Conservation (phyloP, 768 basidiomycete genomes). For the Dentipellis fragilis region DNA sequence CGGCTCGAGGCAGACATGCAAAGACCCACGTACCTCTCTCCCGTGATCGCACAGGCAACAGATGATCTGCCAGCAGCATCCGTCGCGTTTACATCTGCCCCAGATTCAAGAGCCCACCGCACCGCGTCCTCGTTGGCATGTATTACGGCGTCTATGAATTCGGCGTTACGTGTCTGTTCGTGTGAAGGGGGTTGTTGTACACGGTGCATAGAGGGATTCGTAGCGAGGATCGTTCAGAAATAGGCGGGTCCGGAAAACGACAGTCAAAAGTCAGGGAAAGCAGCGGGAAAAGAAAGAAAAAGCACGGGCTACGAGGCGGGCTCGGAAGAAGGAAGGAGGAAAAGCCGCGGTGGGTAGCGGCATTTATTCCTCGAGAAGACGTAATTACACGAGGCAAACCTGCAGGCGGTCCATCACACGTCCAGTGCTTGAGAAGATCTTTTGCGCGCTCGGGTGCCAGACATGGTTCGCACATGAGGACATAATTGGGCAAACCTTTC, state of each 20-base stretch:
- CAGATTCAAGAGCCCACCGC: constrained; percentile 39
- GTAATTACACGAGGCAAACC: constrained; percentile 1
- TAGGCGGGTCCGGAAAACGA: neutral
- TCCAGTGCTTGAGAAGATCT: neutral
- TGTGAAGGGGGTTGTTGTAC: neutral
- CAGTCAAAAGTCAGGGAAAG: neutral
- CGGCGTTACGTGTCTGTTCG: constrained; percentile 3
- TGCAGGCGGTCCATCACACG: neutral
- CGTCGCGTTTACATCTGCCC: constrained; percentile 60
- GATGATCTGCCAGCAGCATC: constrained; percentile 53
- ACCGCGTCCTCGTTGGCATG: constrained; percentile 47
- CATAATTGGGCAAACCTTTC: too few relatives aligned
- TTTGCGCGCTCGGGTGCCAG: too few relatives aligned
- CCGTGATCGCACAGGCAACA: constrained; percentile 61
- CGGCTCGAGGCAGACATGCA: neutral
- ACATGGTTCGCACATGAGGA: too few relatives aligned
- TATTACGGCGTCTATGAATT: constrained; percentile 33
- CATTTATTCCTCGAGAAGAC: constrained; percentile 5
- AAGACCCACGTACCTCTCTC: constrained; percentile 46
- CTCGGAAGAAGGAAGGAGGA: constrained; percentile 7
- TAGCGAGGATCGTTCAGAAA: neutral
- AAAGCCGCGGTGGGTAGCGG: neutral
- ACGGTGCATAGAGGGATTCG: constrained; percentile 2
- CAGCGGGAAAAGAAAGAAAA: constrained; percentile 3
- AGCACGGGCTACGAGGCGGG: constrained; percentile 1